Evolutionary conservation across 202 grass and related monocot genomes (phyloP), one percentile per base, ranked within the genome.

Genomic region (Carex sylvatica): DNA sequence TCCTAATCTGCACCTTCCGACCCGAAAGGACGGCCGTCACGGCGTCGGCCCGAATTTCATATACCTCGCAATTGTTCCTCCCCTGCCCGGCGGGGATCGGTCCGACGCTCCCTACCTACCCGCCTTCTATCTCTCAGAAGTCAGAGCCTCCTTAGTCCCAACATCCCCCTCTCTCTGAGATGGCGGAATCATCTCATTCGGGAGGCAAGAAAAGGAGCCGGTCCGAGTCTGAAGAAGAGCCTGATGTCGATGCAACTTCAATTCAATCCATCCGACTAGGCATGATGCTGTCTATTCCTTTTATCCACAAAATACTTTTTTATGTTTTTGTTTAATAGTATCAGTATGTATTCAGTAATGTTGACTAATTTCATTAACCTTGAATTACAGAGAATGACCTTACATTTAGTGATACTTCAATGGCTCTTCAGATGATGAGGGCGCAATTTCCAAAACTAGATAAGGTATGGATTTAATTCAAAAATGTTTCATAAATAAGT

Each of bases 371-470:
- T 82, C 46, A 12, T 46, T 3, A 2, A 47, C 26, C 16, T 58
- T 58, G 16, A 31, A 26, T 54, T 91, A 87, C 91, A 97, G 93
- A 91, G 81, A 88, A 91, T 14, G 78, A 91, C 81, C 91, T 97
- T 86, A 82, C 65, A 59, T 90, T 97, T 78, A 97, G 66, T 74
- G 93, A 97, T 87, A 97, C 93, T 13, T 78, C 87, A 73, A 81
- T 97, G 74, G 93, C 93, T 87, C 93, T 97, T 82, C 93, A 91
- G 80, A 90, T 97, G 84, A 97, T 97, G 93, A 85, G 79, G 44
- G 35, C 89, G 44, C 93, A 93, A 22, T 97, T 97, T 78, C 93
- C 93, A 65, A 97, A 86, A 75, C 40, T 91, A 61, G 91, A 97
- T 53, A 97, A 97, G 93, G 89, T 90, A 85, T 80, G 78, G 9